Base-by-base conservation (phyloP, 768 basidiomycete species). In the Psilocybe cyanescens region DNA sequence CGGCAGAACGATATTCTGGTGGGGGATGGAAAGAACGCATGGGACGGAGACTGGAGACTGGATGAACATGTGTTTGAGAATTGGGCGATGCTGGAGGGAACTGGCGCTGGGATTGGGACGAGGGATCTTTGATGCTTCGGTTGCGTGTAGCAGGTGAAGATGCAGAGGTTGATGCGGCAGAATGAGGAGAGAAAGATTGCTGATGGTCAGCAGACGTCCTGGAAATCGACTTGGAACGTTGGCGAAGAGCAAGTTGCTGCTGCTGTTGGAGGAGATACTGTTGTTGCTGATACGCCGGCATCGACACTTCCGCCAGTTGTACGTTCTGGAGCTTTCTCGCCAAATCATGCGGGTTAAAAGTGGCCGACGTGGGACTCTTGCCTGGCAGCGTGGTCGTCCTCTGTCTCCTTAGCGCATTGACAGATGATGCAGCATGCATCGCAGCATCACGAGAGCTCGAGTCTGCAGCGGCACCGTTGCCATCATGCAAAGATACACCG, bases 1-100 rank as follows among this genome's bases (percentile, higher is more conserved):
- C 46, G 7, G 3, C 17, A 24, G 59, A 44, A 28, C 54, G 59
- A 55, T 37, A 37, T 49, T 79, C 73, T 3, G 60, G 49, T 19
- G 79, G 71, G 35, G 80, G 83, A 67, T 86, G 88, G 76, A 92
- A 88, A 7, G 90, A 91, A 16, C 86, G 81, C 79, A 76, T 77
- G 19, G 81, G 74, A 17, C 82, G 82, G 30, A 90, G 65, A 58
- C 71, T 61, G n/a, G 70, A 66, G 8, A 61, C 35, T 35, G 69
- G 46, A 35, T 66, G 65, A 48, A 54, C 71, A 50, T 47, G 71
- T 62, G 67, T 58, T 30, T 72, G 68, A 28, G 66, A 37, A 9
- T 58, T 41, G 4, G 68, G 59, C 7, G 65, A 64, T 12, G 65
- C 30, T 69, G 62, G 71, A 59, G 70, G 73, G 28, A 58, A 52